These are phyloP conservation scores for Aspergillus tanneri DNA, from an alignment of 2,329 filamentous ascomycete species.

Conservation along the genomic window DNA sequence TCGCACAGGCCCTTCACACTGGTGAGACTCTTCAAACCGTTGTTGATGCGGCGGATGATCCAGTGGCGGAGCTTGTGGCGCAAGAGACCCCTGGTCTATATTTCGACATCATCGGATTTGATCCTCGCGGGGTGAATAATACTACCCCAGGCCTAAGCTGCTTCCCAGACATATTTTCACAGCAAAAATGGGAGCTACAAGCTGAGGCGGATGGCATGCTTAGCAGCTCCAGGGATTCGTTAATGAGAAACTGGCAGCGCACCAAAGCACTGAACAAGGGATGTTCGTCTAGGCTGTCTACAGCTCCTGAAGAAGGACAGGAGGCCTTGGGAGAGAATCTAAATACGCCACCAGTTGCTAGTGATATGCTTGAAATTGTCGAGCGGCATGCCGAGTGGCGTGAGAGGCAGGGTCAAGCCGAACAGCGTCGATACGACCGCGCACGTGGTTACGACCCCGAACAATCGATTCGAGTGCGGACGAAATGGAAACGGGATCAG, in stretches of 20 bases:
- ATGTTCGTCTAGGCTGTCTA: slow-evolving; percentile 30
- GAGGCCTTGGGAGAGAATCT: slow-evolving; percentile 33
- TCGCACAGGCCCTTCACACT: slow-evolving; percentile 32
- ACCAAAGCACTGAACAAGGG: slow-evolving; percentile 31
- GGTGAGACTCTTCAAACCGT: slow-evolving; percentile 40
- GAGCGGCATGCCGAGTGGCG: slow-evolving; percentile 43
- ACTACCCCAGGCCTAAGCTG: slow-evolving; percentile 44
- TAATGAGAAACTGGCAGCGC: slow-evolving; percentile 36
- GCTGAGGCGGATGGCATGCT: slow-evolving; percentile 38
- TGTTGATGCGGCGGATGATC: slow-evolving; percentile 34
- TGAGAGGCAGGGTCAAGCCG: slow-evolving; percentile 30
- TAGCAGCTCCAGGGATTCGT: slow-evolving; percentile 29
- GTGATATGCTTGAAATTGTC: slow-evolving; percentile 39
- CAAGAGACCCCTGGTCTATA: slow-evolving; percentile 21
- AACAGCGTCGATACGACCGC: slow-evolving; percentile 20
- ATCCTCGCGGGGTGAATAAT: slow-evolving; percentile 45
- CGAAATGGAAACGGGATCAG: slow-evolving; percentile 28
- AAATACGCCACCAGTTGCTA: slow-evolving; percentile 35
- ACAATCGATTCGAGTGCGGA: slow-evolving; percentile 25
- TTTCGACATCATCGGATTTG: slow-evolving; percentile 48
- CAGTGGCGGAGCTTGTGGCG: slow-evolving; percentile 2
- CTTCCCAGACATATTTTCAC: slow-evolving; percentile 35
- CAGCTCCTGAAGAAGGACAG: slow-evolving; percentile 13
- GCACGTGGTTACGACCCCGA: slow-evolving; percentile 19
- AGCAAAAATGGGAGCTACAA: slow-evolving; percentile 36